Percentiles rank a stretch among this genome's conserved stretches.
These are phyloP conservation scores for Uronychia setigera DNA, from an alignment of 73 alveolate genomes.

Conservation along the genomic window DNA sequence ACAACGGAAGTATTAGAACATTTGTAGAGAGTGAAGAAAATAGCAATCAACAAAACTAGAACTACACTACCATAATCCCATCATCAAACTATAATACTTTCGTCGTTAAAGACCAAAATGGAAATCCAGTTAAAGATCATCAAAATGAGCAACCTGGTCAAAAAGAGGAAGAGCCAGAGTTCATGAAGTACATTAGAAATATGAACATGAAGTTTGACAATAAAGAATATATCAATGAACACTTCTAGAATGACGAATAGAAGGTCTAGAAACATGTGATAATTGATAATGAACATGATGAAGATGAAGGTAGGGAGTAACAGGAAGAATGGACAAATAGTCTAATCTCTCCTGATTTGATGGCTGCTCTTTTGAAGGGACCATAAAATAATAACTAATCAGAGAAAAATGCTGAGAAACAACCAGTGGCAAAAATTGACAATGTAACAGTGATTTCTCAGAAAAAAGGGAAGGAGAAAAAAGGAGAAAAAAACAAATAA, in stretches of 20 bases:
- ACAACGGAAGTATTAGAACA: neutral
- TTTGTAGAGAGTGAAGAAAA: no score
- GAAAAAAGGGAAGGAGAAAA: neutral
- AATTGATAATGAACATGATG: neutral
- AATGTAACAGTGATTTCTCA: no score
- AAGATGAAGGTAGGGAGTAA: neutral
- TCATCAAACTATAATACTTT: neutral
- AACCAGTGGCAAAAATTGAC: neutral
- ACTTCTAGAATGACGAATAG: slow-evolving; percentile 41
- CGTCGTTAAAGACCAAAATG: neutral
- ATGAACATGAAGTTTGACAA: slow-evolving; percentile 22
- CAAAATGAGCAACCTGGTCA: neutral
- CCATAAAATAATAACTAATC: neutral
- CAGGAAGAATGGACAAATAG: neutral
- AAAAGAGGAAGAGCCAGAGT: slow-evolving; percentile 52
- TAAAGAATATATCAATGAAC: slow-evolving; percentile 29
- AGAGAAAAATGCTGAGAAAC: neutral
- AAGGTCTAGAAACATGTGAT: no score
- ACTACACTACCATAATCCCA: neutral
- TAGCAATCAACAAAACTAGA: neutral
- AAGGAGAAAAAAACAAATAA: neutral
- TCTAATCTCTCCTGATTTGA: neutral
- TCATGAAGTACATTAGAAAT: slow-evolving; percentile 57
- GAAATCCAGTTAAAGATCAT: neutral
- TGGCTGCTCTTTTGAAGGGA: neutral